Percentiles rank a stretch among this genome's conserved stretches.
These are phyloP conservation scores for Rhipidocladum racemiflorum DNA, from an alignment of 176 grass and related monocot species.

Conservation along the genomic window DNA sequence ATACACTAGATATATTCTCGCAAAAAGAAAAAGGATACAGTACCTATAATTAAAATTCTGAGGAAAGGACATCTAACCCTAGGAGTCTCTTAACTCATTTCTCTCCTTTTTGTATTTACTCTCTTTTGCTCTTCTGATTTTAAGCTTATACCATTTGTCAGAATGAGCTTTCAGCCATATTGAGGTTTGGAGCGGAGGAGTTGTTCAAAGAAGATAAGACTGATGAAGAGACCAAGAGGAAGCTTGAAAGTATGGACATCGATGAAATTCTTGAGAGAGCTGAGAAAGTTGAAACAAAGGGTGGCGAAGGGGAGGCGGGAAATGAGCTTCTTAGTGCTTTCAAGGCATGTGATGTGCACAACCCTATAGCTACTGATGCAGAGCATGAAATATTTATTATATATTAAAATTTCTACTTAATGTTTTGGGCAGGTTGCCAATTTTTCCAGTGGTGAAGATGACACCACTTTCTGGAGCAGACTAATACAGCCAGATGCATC, in stretches of 20 bases:
- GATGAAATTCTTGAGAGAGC: slow-evolving; percentile 99
- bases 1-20: neutral
- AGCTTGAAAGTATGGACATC: slow-evolving; percentile 97
- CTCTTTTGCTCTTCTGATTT: slow-evolving; percentile 14
- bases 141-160: slow-evolving; percentile 40
- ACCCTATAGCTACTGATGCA: slow-evolving; percentile 13
- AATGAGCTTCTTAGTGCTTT: slow-evolving; percentile 96
- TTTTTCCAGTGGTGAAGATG: slow-evolving; percentile 96
- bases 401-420: neutral
- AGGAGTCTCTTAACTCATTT: neutral
- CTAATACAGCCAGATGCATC: slow-evolving; percentile 85
- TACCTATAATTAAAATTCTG: neutral
- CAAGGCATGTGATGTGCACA: slow-evolving; percentile 64
- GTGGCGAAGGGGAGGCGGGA: slow-evolving; percentile 71
- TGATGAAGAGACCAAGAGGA: slow-evolving; percentile 87
- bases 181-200: slow-evolving; percentile 96
- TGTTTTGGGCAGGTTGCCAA: slow-evolving; percentile 73
- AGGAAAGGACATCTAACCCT: neutral
- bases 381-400: slow-evolving; percentile 8
- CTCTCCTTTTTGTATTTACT: neutral
- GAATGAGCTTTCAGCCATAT: slow-evolving; percentile 99
- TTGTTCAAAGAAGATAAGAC: slow-evolving; percentile 97
- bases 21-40: neutral
- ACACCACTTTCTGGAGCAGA: slow-evolving; percentile 93
- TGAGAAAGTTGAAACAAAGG: slow-evolving; percentile 95